Conservation (phyloP, 495 filamentous ascomycete genomes). For the Penicillium atrosanguineum region DNA sequence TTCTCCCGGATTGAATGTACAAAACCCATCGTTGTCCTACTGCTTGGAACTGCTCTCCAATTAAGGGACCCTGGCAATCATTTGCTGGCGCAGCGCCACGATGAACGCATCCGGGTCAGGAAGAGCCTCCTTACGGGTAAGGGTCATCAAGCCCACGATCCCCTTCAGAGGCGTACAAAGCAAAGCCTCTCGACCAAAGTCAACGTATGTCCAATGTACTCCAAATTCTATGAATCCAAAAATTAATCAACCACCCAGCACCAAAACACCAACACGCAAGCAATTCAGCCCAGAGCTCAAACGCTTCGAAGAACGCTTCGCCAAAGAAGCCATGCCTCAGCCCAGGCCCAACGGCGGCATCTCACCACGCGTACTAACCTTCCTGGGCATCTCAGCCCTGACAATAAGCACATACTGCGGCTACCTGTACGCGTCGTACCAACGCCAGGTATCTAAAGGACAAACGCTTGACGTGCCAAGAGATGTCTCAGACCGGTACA, state of each 20-base stretch:
- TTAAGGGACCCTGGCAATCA: not conserved
- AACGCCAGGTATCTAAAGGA: slow-evolving; percentile 33
- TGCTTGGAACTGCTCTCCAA: not conserved
- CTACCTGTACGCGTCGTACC: slow-evolving; percentile 50
- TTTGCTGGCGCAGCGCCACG: not conserved
- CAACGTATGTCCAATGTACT: slow-evolving; percentile 11
- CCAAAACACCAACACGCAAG: slow-evolving; percentile 9
- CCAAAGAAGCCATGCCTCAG: not conserved
- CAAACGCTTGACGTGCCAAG: slow-evolving; percentile 39
- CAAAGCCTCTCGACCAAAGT: slow-evolving; percentile 14
- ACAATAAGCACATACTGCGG: slow-evolving; percentile 49
- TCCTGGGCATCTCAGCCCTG: slow-evolving; percentile 46
- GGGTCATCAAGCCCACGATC: slow-evolving; percentile 5
- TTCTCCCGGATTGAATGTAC: not conserved
- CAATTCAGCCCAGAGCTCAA: slow-evolving; percentile 10
- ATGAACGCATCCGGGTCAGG: slow-evolving; percentile 18
- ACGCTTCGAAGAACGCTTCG: slow-evolving; percentile 9
- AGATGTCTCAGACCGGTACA: slow-evolving; percentile 57
- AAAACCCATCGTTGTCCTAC: not conserved
- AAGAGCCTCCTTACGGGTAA: slow-evolving; percentile 5
- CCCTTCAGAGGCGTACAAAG: slow-evolving; percentile 17
- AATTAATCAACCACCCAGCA: not conserved
- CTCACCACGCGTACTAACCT: slow-evolving; percentile 35
- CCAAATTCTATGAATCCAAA: not conserved
- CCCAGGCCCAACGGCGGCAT: slow-evolving; percentile 22